Evolutionary conservation across 1,284 basidiomycete species (phyloP).

Genomic region (Trichosporon sp.): DNA sequence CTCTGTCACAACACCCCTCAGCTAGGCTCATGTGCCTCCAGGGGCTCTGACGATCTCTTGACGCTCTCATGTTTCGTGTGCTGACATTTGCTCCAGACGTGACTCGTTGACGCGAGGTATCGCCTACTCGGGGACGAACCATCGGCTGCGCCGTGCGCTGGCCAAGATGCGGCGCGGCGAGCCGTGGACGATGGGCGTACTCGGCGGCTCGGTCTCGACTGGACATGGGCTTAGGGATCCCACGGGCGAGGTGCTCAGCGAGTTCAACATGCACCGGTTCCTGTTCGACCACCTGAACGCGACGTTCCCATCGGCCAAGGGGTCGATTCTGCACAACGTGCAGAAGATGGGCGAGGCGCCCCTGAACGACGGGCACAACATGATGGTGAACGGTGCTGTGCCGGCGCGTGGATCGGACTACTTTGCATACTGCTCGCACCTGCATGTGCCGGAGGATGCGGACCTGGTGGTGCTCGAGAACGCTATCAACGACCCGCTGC

Average conservation of each 20-base stretch:
- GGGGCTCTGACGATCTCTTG: not conserved
- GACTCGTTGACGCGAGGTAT: slow-evolving; percentile 5
- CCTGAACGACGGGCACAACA: slow-evolving; percentile 15
- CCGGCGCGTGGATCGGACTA: slow-evolving; percentile 25
- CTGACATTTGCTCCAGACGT: not conserved
- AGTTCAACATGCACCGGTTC: slow-evolving; percentile 34
- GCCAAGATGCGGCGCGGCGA: slow-evolving; percentile 24
- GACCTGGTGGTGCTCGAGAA: slow-evolving; percentile 32
- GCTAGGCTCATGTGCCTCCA: not conserved
- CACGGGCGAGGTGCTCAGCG: slow-evolving; percentile 7
- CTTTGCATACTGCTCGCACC: slow-evolving; percentile 28
- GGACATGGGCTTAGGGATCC: slow-evolving; percentile 26
- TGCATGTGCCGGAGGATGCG: slow-evolving; percentile 29
- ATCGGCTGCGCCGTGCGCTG: slow-evolving; percentile 22
- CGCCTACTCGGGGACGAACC: slow-evolving; percentile 19
- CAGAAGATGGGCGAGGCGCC: not conserved
- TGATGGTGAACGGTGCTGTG: slow-evolving; percentile 31
- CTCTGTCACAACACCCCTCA: too few relatives aligned
- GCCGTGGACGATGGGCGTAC: slow-evolving; percentile 23
- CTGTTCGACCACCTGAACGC: slow-evolving; percentile 37
- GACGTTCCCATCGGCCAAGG: slow-evolving; percentile 25
- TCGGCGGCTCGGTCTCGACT: slow-evolving; percentile 34
- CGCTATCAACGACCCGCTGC: slow-evolving; percentile 35
- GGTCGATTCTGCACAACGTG: not conserved
- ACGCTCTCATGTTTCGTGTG: not conserved